Evolutionary conservation across 805 yeast species (phyloP), one percentile per base, ranked within the genome.

Genomic region (Spathaspora gorwiae): DNA sequence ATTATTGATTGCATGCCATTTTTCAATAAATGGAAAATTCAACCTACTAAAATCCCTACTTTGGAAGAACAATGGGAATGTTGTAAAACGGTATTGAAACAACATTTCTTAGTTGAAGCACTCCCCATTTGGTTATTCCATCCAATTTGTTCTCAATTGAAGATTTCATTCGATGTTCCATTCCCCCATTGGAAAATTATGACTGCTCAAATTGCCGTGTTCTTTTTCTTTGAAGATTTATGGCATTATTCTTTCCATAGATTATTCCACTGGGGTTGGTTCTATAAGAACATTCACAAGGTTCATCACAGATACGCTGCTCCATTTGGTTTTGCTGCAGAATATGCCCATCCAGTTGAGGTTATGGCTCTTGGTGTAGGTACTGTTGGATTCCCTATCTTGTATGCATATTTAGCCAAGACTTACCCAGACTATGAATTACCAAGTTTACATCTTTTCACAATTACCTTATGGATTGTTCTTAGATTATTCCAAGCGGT

Each of bases 241-340:
- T 94, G 97, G 98, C 99, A 92, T 69, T 92, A 92, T 75, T 86
- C 94, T 86, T 84, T 86, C 64, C 99, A 92, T 69, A 82, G 98
- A 59, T 77, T 83, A 34, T 82, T 92, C 66, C 99, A 92, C 66
- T 79, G 82, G 63, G 95, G 95, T 44, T 76, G 81, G 49, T 87
- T 94, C 64, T 92, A 92, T 80, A 89, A 87, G 72, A 80, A 84
- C 65, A 88, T 92, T 56, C 99, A 92, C 76, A 92, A 92, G 72
- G 96, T 90, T 75, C 99, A 92, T 69, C 99, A 92, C 72, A 83
- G 90, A 66, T 92, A 90, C 64, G 96, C 97, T 19, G 97, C 98
- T 38, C 99, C 99, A 39, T 92, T 92, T 61, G 99, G 99, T 34
- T 72, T 92, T 47, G 84, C 98, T 49, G 98, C 98, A 40, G 99